phyloP scores from a whole-genome alignment of 345 rosid species.

The Anastatica hierochuntica region DNA sequence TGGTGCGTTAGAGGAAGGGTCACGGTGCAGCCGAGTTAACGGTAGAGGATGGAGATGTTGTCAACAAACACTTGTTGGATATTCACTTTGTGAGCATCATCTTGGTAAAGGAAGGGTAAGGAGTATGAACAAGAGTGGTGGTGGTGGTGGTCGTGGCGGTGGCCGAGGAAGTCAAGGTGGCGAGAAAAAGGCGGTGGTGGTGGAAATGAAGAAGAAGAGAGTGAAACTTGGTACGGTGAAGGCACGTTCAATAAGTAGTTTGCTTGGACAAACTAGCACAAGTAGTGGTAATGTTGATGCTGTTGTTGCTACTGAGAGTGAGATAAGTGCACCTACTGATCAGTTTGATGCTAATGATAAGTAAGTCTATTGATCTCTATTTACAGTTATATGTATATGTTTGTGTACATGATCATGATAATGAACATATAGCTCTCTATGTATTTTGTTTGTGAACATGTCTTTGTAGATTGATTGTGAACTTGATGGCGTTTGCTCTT shows the following conservation, averaged over 20 bases:
- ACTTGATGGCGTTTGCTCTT: too few species aligned
- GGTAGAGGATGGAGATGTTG: conserved; percentile 98
- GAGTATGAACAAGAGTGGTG: conserved; percentile 38
- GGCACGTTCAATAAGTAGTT: conserved; percentile 90
- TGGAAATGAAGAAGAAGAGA: conserved; percentile 40
- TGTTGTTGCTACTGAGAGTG: background rate
- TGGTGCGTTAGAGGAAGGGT: conserved; percentile 60
- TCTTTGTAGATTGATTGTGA: background rate
- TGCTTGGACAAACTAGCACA: conserved; percentile 48
- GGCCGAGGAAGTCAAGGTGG: too few species aligned
- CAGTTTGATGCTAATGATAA: conserved; percentile 18
- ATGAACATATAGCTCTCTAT: conserved; percentile 11
- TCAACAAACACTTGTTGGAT: conserved; percentile 85
- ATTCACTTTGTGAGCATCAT: conserved; percentile 95
- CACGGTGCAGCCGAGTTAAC: conserved; percentile 89
- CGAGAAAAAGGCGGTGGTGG: conserved; percentile 12
- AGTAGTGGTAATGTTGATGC: conserved; percentile 1
- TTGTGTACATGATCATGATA: conserved; percentile 5
- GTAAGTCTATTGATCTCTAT: conserved; percentile 10
- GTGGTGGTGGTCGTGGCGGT: conserved; percentile 11
- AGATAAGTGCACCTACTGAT: conserved; percentile 27
- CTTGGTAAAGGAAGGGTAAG: conserved; percentile 89
- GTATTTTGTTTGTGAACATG: too few species aligned
- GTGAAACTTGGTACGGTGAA: conserved; percentile 79
- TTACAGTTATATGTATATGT: conserved; percentile 3